Evolutionary conservation across 2,329 filamentous ascomycete genomes (phyloP), one percentile per base, ranked within the genome.

Genomic region (Atkinsonella texensis): DNA sequence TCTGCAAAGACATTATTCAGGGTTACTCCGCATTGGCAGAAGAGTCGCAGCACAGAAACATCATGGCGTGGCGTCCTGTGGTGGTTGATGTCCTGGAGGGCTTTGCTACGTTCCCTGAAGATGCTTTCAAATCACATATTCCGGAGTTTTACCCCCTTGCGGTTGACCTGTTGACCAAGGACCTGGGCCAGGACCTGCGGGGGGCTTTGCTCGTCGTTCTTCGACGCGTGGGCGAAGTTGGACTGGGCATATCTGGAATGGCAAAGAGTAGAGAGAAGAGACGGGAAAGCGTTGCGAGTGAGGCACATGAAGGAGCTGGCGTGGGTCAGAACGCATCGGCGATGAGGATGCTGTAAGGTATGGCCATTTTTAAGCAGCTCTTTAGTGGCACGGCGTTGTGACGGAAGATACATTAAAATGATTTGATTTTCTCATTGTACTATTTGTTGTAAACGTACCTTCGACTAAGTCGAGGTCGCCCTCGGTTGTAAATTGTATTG

Each of bases 11-110:
- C 66, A 95, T 99, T 56, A 85, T 98, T 55, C 79, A 81, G 39
- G 85, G 84, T 13, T 99, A 95, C 67, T 82, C 89, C 11, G 75
- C 77, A 4, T 81, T 98, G 3, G 93, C 97, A 63, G 90, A 96
- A 66, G 94, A 98, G 63, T 94, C 88, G 31, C 93, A 98, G 68
- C 90, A 97, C 65, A 80, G 93, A 52, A 98, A 98, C 68, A 95
- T 98, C 51, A 81, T 94, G 28, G 95, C 94, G 0, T 99, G 93
- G 93, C 79, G 93, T 17, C 93, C 93, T 0, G 93, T 98, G 0
- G 93, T 99, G 1, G 89, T 98, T 17, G 93, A 95, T 63, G 93
- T 98, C 9, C 75, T 99, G 10, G 91, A 98, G 63, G 93, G 93
- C 1, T 97, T 91, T 65, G 83, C 84, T 0, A 84, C 81, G 7